These are phyloP conservation scores for Chlorella sorokiniana DNA, from an alignment of 139 green algal genomes.

Conservation along the genomic window DNA sequence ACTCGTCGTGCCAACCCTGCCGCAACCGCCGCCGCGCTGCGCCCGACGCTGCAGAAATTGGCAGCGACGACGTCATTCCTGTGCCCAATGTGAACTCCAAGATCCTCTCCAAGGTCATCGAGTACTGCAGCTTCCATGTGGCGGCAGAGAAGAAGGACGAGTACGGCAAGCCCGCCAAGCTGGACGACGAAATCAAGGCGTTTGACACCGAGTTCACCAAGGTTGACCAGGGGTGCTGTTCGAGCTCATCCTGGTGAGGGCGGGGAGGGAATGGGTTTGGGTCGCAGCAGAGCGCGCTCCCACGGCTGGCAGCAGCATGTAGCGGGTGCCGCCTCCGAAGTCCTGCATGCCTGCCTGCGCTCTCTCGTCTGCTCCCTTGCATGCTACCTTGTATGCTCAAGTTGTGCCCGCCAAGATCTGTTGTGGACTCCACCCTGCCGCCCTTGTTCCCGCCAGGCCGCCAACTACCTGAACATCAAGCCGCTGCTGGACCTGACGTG, in stretches of 20 bases:
- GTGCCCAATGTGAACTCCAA: slow-evolving; percentile 86
- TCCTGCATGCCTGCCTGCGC: too few species aligned
- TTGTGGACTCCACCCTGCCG: not conserved
- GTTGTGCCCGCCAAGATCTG: too few species aligned
- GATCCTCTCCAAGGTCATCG: slow-evolving; percentile 85
- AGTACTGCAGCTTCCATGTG: slow-evolving; percentile 97
- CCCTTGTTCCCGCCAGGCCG: slow-evolving; percentile 64
- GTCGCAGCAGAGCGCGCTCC: not conserved
- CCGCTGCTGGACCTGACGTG: slow-evolving; percentile 95
- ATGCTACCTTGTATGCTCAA: not conserved
- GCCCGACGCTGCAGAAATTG: slow-evolving; percentile 61
- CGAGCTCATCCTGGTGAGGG: slow-evolving; percentile 94
- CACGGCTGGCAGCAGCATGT: not conserved
- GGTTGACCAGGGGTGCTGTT: slow-evolving; percentile 98
- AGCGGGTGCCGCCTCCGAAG: too few species aligned
- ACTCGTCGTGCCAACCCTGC: not conserved
- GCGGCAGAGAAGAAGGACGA: slow-evolving; percentile 74
- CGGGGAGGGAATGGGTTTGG: not conserved
- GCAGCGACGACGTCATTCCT: slow-evolving; percentile 70
- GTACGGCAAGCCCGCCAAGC: slow-evolving; percentile 73
- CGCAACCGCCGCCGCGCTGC: not conserved
- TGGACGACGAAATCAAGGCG: slow-evolving; percentile 88
- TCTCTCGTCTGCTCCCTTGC: not conserved
- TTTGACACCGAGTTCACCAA: slow-evolving; percentile 97
- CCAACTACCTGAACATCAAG: slow-evolving; percentile 99